Evolutionary conservation across 257 asterid species (phyloP).

Genomic region (Gentiana straminea): DNA sequence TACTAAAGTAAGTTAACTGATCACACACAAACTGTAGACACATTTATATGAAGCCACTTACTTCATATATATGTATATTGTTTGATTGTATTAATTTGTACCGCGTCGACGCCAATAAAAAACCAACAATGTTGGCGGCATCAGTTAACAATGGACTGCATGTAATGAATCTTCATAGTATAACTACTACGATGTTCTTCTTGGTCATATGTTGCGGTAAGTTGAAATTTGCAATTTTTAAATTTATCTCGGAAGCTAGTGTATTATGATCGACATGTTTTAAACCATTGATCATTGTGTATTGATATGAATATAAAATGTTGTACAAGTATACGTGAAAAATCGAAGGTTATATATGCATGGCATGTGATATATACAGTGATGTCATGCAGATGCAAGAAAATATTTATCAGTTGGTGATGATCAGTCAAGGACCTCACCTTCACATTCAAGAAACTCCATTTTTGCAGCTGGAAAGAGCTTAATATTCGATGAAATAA

Average conservation of each 20-base stretch:
- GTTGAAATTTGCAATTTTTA: background rate
- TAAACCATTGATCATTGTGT: background rate
- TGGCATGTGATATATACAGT: background rate
- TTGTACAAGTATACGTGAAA: background rate
- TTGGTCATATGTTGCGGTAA: constrained; percentile 33
- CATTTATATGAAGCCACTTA: constrained; percentile 8
- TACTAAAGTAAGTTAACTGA: background rate
- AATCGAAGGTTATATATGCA: background rate
- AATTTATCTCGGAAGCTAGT: too few relatives aligned
- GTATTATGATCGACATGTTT: background rate
- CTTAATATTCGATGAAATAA: background rate
- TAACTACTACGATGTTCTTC: constrained; percentile 21
- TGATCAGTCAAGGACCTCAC: constrained; percentile 1
- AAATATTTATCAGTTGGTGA: constrained; percentile 9
- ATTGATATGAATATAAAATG: too few relatives aligned
- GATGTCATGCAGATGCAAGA: constrained; percentile 32
- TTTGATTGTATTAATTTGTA: background rate
- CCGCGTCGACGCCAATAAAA: constrained; percentile 1
- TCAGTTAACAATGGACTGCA: constrained; percentile 7
- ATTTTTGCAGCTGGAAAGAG: constrained; percentile 11
- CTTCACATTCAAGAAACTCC: constrained; percentile 16
- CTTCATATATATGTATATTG: too few relatives aligned
- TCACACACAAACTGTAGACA: constrained; percentile 2
- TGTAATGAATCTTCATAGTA: constrained; percentile 21
- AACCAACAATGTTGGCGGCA: too few relatives aligned